Percentiles rank a stretch among this genome's conserved stretches.
Conservation (phyloP, 2,329 filamentous ascomycete genomes). For the Trichoderma semiorbis region DNA sequence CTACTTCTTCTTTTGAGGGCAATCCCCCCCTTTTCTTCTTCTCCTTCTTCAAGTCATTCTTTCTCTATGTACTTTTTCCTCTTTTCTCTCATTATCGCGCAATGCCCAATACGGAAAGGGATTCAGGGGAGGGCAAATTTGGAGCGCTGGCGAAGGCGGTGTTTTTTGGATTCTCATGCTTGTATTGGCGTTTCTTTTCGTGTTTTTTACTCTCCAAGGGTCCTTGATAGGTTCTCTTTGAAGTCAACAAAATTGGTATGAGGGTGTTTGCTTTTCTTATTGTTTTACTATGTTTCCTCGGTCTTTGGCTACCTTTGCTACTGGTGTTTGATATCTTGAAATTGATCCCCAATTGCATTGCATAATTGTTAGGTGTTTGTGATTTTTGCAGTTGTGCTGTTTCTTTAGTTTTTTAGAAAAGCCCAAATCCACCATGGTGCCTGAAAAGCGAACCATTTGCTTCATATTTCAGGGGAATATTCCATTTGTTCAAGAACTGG, state of each 20-base stretch:
- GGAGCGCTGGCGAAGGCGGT: conserved; percentile 20
- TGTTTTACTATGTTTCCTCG: not conserved
- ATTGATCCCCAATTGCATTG: not conserved
- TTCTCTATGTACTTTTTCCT: not conserved
- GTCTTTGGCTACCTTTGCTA: not conserved
- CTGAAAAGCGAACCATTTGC: not conserved
- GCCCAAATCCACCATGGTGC: not conserved
- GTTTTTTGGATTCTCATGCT: conserved; percentile 15
- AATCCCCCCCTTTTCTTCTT: not conserved
- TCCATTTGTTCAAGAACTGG: not conserved
- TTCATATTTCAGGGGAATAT: not conserved
- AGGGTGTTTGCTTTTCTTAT: not conserved
- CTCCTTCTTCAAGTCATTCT: not conserved
- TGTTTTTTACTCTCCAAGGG: not conserved
- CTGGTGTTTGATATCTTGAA: not conserved
- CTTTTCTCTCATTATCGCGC: conserved; percentile 1
- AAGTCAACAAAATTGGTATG: not conserved
- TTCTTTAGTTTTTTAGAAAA: not conserved
- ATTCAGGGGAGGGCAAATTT: not conserved
- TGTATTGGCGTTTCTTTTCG: not conserved
- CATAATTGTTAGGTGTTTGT: not conserved
- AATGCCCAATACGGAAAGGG: not conserved
- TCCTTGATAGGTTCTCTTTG: conserved; percentile 4
- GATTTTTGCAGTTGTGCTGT: not conserved
- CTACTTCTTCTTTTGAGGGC: not conserved